Base-by-base conservation (phyloP, 2,329 filamentous ascomycete genomes). In the Colletotrichum theobromicola region DNA sequence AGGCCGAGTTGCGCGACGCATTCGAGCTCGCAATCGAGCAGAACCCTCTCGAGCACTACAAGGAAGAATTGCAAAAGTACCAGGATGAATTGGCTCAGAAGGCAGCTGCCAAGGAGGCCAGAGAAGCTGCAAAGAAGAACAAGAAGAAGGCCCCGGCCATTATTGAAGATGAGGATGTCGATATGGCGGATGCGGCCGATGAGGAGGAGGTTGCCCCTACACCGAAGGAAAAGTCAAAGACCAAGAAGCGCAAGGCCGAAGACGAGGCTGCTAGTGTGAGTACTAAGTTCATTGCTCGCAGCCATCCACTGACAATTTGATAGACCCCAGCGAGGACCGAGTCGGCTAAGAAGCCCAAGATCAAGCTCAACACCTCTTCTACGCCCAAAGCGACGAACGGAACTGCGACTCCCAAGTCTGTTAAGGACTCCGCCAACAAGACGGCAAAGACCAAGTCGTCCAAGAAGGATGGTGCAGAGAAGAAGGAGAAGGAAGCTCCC, bases 201-300 rank as follows among this genome's bases (percentile, higher is more conserved):
- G 91, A 93, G 30, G 91, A 93, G 30, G 89, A 90, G 73, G 34
- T 62, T 24, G 88, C 86, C 30, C 87, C 87, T 37, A 81, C 83
- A 30, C 79, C 83, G 88, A 96, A 96, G 89, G 92, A 94, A 79
- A 98, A 98, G 90, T 93, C 95, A 80, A 85, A 85, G 77, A 80
- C 84, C 8, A 87, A 87, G 90, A 98, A 98, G 90, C 93, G 95
- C 80, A 98, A 98, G 91, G 95, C 95, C 78, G 94, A 92, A 16
- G 95, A 97, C 70, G 92, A 92, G n/a, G 89, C 88, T 28, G 93
- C 60, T 8, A 93, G 85, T 74, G 85, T 87, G 77, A 81, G 83
- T 76, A 16, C 37, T n/a, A 55, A 15, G 21, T 15, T 16, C n/a
- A 35, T 32, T 28, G 32, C 8, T 13, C 57, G 30, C 8, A 12